phyloP scores from a whole-genome alignment of 2,329 filamentous ascomycete genomes.

The Phialophora tarda region DNA sequence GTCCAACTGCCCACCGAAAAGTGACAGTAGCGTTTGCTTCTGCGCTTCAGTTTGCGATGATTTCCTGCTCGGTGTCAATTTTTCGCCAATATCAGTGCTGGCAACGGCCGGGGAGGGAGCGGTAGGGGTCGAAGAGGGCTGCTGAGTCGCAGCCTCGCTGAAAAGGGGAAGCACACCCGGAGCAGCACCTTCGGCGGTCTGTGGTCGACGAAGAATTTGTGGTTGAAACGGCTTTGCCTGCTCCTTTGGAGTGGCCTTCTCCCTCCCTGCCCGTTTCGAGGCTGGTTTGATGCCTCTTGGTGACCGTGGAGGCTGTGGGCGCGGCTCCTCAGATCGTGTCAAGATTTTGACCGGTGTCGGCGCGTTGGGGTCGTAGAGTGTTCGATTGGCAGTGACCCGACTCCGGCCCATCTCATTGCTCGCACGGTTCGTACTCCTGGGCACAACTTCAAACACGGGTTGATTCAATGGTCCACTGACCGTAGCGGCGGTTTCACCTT shows the following conservation, averaged over 20 bases:
- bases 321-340: conserved; percentile 36
- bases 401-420: conserved; percentile 33
- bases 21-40: conserved; percentile 61
- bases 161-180: conserved; percentile 21
- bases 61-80: conserved; percentile 28
- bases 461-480: conserved; percentile 49
- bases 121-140: not conserved
- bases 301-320: conserved; percentile 29
- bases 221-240: conserved; percentile 57
- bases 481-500: conserved; percentile 47
- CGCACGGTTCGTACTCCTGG: conserved; percentile 21
- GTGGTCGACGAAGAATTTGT: conserved; percentile 59
- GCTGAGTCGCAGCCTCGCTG: conserved; percentile 27
- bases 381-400: conserved; percentile 32
- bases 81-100: conserved; percentile 8
- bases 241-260: conserved; percentile 33
- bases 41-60: conserved; percentile 42
- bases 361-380: conserved; percentile 38
- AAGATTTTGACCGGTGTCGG: conserved; percentile 40
- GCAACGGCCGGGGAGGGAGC: conserved; percentile 10
- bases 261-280: conserved; percentile 24
- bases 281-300: conserved; percentile 26
- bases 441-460: conserved; percentile 47
- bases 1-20: conserved; percentile 61
- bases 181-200: conserved; percentile 43